phyloP scores from a whole-genome alignment of 2,329 filamentous ascomycete genomes.

The Cordyceps tenuipes region DNA sequence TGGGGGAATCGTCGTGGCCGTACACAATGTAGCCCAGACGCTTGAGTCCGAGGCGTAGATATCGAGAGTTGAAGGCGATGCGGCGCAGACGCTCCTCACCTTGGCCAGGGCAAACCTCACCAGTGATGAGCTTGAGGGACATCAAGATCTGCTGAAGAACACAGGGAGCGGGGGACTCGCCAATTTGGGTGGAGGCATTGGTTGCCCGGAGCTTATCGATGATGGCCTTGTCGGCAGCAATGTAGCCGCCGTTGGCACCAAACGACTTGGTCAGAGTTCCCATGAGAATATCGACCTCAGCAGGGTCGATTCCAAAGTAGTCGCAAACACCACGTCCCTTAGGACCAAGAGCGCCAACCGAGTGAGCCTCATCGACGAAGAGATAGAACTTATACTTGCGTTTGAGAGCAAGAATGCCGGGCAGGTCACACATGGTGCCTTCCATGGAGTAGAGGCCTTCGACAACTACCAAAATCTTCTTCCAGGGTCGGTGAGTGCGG shows the following conservation, averaged over 20 bases:
- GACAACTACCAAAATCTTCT: conserved; percentile 94
- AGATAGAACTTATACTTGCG: conserved; percentile 95
- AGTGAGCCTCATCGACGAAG: conserved; percentile 95
- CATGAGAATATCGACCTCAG: conserved; percentile 92
- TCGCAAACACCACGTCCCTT: conserved; percentile 89
- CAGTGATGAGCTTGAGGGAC: conserved; percentile 79
- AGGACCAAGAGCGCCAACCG: conserved; percentile 84
- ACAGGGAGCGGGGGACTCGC: conserved; percentile 78
- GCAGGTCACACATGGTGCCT: conserved; percentile 97
- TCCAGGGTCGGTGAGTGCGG: conserved; percentile 97
- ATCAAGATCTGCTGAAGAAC: conserved; percentile 87
- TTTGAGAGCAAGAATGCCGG: conserved; percentile 78
- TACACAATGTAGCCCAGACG: conserved; percentile 94
- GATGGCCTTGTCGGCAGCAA: conserved; percentile 80
- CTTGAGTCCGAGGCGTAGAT: conserved; percentile 95
- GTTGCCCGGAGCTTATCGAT: conserved; percentile 84
- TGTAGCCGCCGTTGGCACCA: conserved; percentile 93
- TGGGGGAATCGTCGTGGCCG: conserved; percentile 95
- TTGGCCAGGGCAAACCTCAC: conserved; percentile 80
- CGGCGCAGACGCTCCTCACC: conserved; percentile 92
- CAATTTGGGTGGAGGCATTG: conserved; percentile 80
- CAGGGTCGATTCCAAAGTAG: conserved; percentile 86
- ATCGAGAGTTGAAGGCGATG: conserved; percentile 95
- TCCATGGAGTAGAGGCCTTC: conserved; percentile 99
- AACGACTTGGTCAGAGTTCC: conserved; percentile 98